Evolutionary conservation across 768 basidiomycete genomes (phyloP), one percentile per base, ranked within the genome.

Genomic region (Lepiota brunneoincarnata): DNA sequence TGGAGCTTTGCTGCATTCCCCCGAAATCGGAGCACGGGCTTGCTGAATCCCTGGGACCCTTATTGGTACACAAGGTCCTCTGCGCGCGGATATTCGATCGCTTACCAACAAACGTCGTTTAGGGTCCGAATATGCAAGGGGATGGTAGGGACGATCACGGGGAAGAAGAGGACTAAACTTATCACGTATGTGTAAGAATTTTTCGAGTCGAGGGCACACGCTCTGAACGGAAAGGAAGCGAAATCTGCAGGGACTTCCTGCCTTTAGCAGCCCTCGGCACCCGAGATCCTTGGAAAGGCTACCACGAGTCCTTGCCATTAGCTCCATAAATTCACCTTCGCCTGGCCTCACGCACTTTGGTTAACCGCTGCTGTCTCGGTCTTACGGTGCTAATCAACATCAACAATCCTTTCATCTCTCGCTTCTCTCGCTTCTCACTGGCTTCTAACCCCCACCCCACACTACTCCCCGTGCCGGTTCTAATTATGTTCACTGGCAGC

Each of bases 251-350:
- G 52, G 36, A 54, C 36, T 46, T 39, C 37, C 52, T 54, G 52
- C 52, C 51, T 46, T 38, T 39, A 40, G 20, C 52, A 47, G 52
- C 43, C 23, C 21, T 39, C 28, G 39, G 49, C 43, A 41, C 51
- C 42, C 42, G 34, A 43, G 41, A 15, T 37, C 7, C 14, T 36
- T 42, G 50, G 41, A 14, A 18, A 37, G 24, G 12, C 43, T 38
- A 37, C 46, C 52, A 54, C 52, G 43, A 39, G 52, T 42, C 28
- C 37, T 38, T 36, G 23, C 21, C 43, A 28, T 38, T 43, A 43
- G 47, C 52, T 54, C 44, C 43, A 47, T 54, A 54, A 54, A 54
- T 44, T 53, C 42, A 53, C 36, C 17, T 15, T 42, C 17, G 39
- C 21, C 34, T 18, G 38, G 12, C 44, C n/a, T 54, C 45, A 37